Conservation (phyloP, 306 rosid genomes). For the Carpinus fangiana region DNA sequence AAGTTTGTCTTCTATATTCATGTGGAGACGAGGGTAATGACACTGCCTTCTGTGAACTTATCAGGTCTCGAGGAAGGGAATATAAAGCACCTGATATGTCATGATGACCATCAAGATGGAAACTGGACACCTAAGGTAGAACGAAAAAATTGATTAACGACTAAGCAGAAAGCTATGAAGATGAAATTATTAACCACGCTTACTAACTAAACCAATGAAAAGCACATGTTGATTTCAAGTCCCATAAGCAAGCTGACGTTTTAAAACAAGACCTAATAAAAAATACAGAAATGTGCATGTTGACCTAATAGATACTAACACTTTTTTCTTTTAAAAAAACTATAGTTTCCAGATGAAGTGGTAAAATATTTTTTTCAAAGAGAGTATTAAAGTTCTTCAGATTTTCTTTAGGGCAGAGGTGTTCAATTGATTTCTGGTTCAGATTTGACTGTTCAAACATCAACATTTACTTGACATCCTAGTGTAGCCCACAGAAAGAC, state of each 20-base stretch:
- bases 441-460: background rate
- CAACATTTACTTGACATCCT: background rate
- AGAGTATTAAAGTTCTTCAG: background rate
- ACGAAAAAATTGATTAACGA: constrained; percentile 24
- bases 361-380: background rate
- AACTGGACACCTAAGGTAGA: constrained; percentile 37
- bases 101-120: constrained; percentile 41
- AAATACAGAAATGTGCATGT: background rate
- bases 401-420: background rate
- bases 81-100: constrained; percentile 33
- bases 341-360: background rate
- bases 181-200: background rate
- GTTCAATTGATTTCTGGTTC: background rate
- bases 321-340: background rate
- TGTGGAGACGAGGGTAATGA: constrained; percentile 96
- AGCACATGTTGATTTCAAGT: background rate
- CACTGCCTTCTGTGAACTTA: constrained; percentile 76
- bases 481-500: background rate
- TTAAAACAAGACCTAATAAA: background rate
- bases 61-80: constrained; percentile 45
- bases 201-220: background rate
- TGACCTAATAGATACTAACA: background rate
- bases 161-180: constrained; percentile 7
- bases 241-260: background rate
- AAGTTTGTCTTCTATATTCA: constrained; percentile 66